Conservation (phyloP, 192 early-diverging fungal genomes). For the Coemansia javaensis region DNA sequence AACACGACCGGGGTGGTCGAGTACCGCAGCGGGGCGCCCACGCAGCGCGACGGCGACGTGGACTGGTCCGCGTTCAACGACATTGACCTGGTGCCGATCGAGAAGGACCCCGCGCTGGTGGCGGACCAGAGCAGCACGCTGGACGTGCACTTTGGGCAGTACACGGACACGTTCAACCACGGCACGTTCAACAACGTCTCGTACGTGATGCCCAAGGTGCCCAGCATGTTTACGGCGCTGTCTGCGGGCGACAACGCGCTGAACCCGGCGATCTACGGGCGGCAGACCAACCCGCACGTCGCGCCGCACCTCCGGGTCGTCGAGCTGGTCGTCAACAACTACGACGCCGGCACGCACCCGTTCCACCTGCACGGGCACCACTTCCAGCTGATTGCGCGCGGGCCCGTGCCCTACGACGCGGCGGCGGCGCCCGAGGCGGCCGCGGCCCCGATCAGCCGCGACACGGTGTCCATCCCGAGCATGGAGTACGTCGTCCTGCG, state of each 20-base stretch:
- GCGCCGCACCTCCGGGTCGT: constrained; percentile 61
- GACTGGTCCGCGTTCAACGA: constrained; percentile 56
- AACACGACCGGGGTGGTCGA: constrained; percentile 59
- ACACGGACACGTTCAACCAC: constrained; percentile 71
- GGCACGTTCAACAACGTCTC: constrained; percentile 75
- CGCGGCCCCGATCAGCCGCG: constrained; percentile 61
- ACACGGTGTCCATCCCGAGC: constrained; percentile 67
- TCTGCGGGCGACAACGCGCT: constrained; percentile 52
- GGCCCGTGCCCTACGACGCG: constrained; percentile 56
- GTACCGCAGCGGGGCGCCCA: constrained; percentile 37
- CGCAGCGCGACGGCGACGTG: constrained; percentile 12
- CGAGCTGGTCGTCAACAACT: constrained; percentile 72
- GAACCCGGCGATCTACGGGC: constrained; percentile 57
- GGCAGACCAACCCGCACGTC: constrained; percentile 58
- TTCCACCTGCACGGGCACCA: constrained; percentile 84
- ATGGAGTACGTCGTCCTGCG: constrained; percentile 66
- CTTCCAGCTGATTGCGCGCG: constrained; percentile 72
- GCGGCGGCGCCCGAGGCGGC: constrained; percentile 38
- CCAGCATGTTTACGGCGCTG: constrained; percentile 62
- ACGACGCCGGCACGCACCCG: constrained; percentile 66
- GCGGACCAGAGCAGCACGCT: constrained; percentile 52
- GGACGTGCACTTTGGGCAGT: constrained; percentile 61
- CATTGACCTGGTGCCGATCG: constrained; percentile 51
- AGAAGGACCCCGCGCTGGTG: constrained; percentile 31
- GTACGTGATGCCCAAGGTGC: constrained; percentile 62